Percentiles rank a stretch among this genome's conserved stretches.
Conservation (phyloP, 192 early-diverging fungal genomes). For the Paraglomus occultum region DNA sequence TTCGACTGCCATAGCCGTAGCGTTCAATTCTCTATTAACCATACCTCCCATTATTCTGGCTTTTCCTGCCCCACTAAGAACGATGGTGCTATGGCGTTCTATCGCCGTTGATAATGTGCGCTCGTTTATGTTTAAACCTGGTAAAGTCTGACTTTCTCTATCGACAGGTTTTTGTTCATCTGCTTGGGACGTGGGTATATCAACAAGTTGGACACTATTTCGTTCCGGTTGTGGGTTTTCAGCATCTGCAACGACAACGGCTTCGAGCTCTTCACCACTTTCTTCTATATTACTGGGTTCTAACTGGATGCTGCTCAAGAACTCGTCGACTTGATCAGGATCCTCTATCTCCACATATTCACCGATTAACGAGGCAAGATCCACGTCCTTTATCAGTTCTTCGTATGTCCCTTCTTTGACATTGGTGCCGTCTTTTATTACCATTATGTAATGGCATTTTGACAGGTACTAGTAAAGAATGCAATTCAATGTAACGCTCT, state of each 20-base stretch:
- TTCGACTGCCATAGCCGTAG: constrained; percentile 63
- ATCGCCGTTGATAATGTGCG: constrained; percentile 71
- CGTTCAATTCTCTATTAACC: constrained; percentile 48
- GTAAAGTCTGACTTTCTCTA: constrained; percentile 52
- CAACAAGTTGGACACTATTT: not conserved
- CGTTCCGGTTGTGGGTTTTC: not conserved
- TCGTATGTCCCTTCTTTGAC: constrained; percentile 54
- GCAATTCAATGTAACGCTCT: not conserved
- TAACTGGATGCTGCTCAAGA: constrained; percentile 40
- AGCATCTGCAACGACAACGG: not conserved
- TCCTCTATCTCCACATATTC: constrained; percentile 62
- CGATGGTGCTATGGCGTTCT: constrained; percentile 60
- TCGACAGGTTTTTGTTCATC: constrained; percentile 50
- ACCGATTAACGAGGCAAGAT: constrained; percentile 61
- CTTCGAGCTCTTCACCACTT: constrained; percentile 35
- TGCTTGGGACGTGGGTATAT: constrained; percentile 22
- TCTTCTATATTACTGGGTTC: constrained; percentile 39
- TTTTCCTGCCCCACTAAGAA: constrained; percentile 51
- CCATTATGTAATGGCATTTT: constrained; percentile 57
- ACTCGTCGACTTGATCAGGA: constrained; percentile 45
- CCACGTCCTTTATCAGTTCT: constrained; percentile 63
- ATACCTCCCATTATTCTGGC: constrained; percentile 32
- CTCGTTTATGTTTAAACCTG: constrained; percentile 61
- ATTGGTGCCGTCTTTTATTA: constrained; percentile 56
- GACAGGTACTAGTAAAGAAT: constrained; percentile 42